A percentile compares a stretch with the other conserved stretches of the same genome.
These are phyloP conservation scores for Oldenlandia corymbosa DNA, from an alignment of 257 asterid genomes.

Conservation along the genomic window DNA sequence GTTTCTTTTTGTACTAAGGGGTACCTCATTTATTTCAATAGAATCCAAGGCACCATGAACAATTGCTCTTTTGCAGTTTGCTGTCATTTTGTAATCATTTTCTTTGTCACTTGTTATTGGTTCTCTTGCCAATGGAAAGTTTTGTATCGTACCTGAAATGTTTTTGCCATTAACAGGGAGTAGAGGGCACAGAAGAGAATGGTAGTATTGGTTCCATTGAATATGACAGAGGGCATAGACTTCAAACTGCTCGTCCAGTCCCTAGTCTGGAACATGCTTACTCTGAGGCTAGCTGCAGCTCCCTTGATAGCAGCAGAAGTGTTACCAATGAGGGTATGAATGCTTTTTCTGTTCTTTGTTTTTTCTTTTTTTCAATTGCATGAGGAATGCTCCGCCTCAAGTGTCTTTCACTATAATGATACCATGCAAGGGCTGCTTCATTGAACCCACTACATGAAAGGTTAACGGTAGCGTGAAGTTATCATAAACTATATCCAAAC, in stretches of 20 bases:
- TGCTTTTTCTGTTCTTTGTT: not conserved
- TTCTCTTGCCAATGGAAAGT: not conserved
- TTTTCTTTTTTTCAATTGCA: not conserved
- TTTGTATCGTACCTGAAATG: constrained; percentile 5
- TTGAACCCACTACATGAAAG: no score
- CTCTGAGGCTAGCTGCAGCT: constrained; percentile 54
- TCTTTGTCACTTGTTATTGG: not conserved
- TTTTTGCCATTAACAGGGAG: constrained; percentile 36
- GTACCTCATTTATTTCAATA: not conserved
- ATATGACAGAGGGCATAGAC: constrained; percentile 32
- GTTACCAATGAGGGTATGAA: constrained; percentile 46
- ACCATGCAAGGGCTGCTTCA: no score
- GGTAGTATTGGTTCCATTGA: constrained; percentile 26
- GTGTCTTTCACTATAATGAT: no score
- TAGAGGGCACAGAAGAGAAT: constrained; percentile 30
- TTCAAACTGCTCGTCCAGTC: constrained; percentile 36
- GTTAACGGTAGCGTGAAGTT: not conserved
- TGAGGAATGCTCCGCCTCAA: not conserved
- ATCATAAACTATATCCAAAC: no score
- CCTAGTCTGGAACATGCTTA: constrained; percentile 53
- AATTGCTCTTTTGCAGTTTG: not conserved
- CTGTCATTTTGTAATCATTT: not conserved
- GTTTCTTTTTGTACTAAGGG: not conserved
- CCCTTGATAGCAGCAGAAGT: constrained; percentile 47
- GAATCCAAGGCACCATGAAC: not conserved